Evolutionary conservation across 23 red algal species (phyloP).

Genomic region (Cyanidiococcus yangmingshanensis): DNA sequence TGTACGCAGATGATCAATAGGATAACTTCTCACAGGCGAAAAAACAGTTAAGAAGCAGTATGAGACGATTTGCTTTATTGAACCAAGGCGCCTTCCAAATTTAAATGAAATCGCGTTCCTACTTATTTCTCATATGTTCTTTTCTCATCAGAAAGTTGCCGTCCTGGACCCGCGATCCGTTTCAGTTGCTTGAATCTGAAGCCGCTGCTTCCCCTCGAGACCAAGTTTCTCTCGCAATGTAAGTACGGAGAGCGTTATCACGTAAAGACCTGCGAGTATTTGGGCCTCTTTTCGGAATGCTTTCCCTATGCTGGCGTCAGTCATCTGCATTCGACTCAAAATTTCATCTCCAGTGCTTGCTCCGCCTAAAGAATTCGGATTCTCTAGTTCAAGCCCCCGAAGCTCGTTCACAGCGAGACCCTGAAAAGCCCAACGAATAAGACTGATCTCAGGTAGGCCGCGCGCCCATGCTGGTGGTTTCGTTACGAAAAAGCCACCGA

Average conservation of each 20-base stretch:
- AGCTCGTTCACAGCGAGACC: constrained; percentile 68
- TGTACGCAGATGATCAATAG: no score
- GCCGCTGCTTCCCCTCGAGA: neutral
- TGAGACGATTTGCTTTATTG: no score
- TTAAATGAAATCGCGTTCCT: no score
- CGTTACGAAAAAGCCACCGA: constrained; percentile 67
- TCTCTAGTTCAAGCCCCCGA: constrained; percentile 47
- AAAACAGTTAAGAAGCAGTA: no score
- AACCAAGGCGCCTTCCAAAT: no score
- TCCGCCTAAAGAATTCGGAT: neutral
- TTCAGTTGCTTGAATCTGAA: neutral
- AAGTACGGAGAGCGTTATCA: constrained; percentile 3
- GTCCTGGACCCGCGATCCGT: no score
- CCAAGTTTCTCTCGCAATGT: neutral
- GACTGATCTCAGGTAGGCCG: constrained; percentile 57
- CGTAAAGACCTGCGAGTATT: constrained; percentile 1
- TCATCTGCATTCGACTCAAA: neutral
- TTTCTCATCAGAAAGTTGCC: no score
- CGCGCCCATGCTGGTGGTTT: constrained; percentile 44
- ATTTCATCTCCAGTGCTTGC: neutral
- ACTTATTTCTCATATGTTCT: no score
- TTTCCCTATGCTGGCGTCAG: neutral
- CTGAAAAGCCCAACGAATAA: constrained; percentile 74
- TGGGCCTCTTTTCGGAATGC: neutral
- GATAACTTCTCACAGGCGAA: no score